Percentiles rank a stretch among this genome's conserved stretches.
Evolutionary conservation across 2,329 filamentous ascomycete species (phyloP).

Genomic region (Pseudogymnoascus sp.): DNA sequence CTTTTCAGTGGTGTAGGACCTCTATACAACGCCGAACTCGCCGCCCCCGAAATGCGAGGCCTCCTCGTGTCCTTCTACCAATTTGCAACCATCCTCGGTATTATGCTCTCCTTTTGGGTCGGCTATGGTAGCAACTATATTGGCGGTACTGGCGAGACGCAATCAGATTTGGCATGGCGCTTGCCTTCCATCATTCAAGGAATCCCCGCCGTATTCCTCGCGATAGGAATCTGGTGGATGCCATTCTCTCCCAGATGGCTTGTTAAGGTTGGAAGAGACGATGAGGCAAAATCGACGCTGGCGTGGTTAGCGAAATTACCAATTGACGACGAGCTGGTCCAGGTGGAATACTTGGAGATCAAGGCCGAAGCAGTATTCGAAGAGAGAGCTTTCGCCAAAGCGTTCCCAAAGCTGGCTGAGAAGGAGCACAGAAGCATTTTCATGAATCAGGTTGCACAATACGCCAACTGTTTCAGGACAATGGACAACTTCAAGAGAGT

Average conservation of each 20-base stretch:
- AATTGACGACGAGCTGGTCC: constrained; percentile 32
- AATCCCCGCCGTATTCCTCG: constrained; percentile 37
- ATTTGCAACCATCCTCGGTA: constrained; percentile 48
- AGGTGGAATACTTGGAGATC: constrained; percentile 39
- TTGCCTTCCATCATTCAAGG: constrained; percentile 40
- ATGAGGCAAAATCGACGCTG: constrained; percentile 40
- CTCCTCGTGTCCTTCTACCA: constrained; percentile 57
- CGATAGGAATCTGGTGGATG: constrained; percentile 37
- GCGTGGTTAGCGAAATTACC: constrained; percentile 35
- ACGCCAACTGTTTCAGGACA: constrained; percentile 38
- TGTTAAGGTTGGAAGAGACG: constrained; percentile 35
- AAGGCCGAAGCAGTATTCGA: constrained; percentile 39
- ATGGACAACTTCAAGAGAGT: constrained; percentile 44
- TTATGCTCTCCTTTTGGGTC: constrained; percentile 41
- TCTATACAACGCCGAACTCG: constrained; percentile 43
- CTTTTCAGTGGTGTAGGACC: constrained; percentile 39
- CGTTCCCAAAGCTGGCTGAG: constrained; percentile 37
- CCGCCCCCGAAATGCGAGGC: constrained; percentile 54
- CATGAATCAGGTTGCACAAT: constrained; percentile 40
- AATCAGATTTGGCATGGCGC: constrained; percentile 37
- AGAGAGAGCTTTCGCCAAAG: constrained; percentile 34
- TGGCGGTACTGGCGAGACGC: constrained; percentile 36
- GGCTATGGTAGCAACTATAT: constrained; percentile 40
- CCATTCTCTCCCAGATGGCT: constrained; percentile 41
- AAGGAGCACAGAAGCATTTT: constrained; percentile 36